Evolutionary conservation across 1,284 basidiomycete species (phyloP).

Genomic region (Cryptococcus jaspeensis): DNA sequence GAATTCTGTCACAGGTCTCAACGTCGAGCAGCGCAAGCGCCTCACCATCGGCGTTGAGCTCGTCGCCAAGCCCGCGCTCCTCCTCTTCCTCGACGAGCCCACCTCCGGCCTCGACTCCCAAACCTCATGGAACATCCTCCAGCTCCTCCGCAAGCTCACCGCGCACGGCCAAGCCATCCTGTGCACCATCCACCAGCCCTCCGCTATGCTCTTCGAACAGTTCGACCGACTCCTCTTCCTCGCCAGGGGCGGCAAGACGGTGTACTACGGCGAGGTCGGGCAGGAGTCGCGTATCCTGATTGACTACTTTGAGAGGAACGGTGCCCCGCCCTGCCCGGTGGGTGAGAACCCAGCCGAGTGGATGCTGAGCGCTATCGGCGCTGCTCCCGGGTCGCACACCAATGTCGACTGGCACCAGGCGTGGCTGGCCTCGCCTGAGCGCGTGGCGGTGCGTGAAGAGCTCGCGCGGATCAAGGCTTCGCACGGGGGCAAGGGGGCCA

Average conservation of each 20-base stretch:
- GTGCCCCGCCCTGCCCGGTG: constrained; percentile 43
- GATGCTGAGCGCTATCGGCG: constrained; percentile 62
- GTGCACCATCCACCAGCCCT: constrained; percentile 68
- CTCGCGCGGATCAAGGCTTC: constrained; percentile 49
- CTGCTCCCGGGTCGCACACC: constrained; percentile 55
- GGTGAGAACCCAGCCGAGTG: constrained; percentile 55
- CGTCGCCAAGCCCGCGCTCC: constrained; percentile 61
- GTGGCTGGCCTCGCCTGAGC: constrained; percentile 59
- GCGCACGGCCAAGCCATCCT: constrained; percentile 73
- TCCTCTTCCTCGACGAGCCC: constrained; percentile 76
- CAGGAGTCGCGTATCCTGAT: constrained; percentile 54
- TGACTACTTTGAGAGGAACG: constrained; percentile 56
- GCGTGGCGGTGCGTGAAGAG: constrained; percentile 45
- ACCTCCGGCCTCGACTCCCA: constrained; percentile 80
- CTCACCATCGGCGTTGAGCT: constrained; percentile 76
- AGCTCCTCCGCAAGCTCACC: constrained; percentile 76
- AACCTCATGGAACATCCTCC: constrained; percentile 79
- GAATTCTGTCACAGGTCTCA: constrained; percentile 40
- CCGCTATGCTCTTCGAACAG: constrained; percentile 57
- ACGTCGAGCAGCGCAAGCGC: constrained; percentile 72
- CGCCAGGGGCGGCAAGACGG: constrained; percentile 54
- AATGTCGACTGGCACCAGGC: constrained; percentile 67
- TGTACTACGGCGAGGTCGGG: constrained; percentile 60
- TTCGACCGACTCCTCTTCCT: constrained; percentile 60
- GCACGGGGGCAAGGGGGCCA: constrained; percentile 1